Evolutionary conservation across 768 basidiomycete species (phyloP).

Genomic region (Chalciporus pseudorubinellus): DNA sequence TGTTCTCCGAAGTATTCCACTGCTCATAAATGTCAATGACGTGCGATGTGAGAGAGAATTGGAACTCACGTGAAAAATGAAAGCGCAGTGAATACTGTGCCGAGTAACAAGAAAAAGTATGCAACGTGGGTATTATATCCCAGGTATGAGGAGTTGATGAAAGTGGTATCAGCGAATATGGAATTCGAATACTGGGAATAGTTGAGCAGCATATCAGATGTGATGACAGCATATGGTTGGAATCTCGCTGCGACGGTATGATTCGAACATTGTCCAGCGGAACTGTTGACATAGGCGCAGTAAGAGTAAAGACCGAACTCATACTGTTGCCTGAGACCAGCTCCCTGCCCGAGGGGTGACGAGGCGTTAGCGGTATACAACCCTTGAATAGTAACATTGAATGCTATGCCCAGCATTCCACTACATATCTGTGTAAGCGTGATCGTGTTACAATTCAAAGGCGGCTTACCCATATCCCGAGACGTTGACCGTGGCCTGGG

Average conservation of each 20-base stretch:
- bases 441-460: not conserved
- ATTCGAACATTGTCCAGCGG: constrained; percentile 63
- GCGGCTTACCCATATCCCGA: constrained; percentile 64
- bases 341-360: constrained; percentile 51
- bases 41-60: not conserved
- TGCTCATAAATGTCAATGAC: constrained; percentile 28
- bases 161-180: constrained; percentile 52
- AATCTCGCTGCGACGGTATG: constrained; percentile 57
- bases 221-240: constrained; percentile 61
- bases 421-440: constrained; percentile 32
- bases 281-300: constrained; percentile 65
- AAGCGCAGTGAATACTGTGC: constrained; percentile 62
- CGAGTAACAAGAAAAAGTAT: constrained; percentile 73
- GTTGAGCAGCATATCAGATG: constrained; percentile 64
- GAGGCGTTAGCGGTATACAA: constrained; percentile 68
- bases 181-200: constrained; percentile 54
- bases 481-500: constrained; percentile 65
- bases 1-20: constrained; percentile 65
- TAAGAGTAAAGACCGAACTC: constrained; percentile 80
- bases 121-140: constrained; percentile 65
- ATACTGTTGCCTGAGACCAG: constrained; percentile 70
- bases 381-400: constrained; percentile 56
- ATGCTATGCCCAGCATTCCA: constrained; percentile 45
- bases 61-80: constrained; percentile 63
- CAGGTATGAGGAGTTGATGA: constrained; percentile 59